Evolutionary conservation across 106 monocot species (phyloP), one percentile per base, ranked within the genome.

Genomic region (Dendrobium officinale): DNA sequence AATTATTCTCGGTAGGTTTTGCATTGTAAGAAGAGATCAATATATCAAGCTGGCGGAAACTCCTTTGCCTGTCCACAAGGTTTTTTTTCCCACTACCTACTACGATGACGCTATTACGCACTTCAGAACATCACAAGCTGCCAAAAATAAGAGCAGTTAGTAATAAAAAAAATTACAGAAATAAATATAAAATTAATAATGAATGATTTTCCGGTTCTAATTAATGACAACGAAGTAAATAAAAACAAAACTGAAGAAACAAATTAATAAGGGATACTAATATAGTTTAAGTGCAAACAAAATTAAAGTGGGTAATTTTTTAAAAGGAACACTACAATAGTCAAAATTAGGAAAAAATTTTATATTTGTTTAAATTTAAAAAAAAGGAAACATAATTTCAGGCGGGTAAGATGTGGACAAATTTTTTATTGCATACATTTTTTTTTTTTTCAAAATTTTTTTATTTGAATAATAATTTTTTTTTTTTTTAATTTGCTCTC

Each of bases 1-100:
- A 26, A 49, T 49, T 47, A 42, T 27, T 27, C 48, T 48, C 42
- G 42, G 13, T 19, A 76, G 45, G 48, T 49, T 47, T 76, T 76
- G 76, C 76, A 76, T 76, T 26, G 48, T 49, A 76, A 24, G 24
- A 76, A 76, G n/a, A 43, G 74, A 74, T 41, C n/a, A 20, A 42
- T 29, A 74, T 2, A 72, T 37, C 72, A 72, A 72, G 72, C 10
- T 15, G 37, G 33, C 37, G 9, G 16, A 37, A 72, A 33, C 15
- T 33, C 37, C 72, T 72, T 37, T 40, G 72, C 15, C 11, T 33
- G 37, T 72, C 24, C 64, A 64, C 5, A 64, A 64, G 24, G n/a
- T 6, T 24, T 1, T 24, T n/a, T 22, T 24, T 64, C 15, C 15
- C 2, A 13, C 13, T 13, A 1, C 24, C 20, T 17, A 59, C 59